Percentiles rank a stretch among this genome's conserved stretches.
phyloP scores from a whole-genome alignment of 2,329 filamentous ascomycete genomes.

The Emericellopsis atlantica region DNA sequence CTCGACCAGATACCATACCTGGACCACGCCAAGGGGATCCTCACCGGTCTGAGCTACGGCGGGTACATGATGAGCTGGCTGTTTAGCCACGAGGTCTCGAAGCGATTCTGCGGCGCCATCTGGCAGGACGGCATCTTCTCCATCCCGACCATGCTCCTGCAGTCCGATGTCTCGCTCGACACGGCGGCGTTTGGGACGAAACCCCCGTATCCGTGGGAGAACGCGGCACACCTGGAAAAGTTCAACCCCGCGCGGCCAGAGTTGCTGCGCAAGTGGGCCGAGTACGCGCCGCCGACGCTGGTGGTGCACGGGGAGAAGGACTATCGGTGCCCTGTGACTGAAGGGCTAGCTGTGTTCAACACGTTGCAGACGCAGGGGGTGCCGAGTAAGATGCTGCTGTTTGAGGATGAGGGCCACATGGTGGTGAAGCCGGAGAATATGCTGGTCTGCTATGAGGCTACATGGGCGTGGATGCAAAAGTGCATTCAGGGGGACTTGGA shows the following conservation, averaged over 20 bases:
- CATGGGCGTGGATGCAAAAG: slow-evolving; percentile 55
- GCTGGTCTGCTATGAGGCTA: slow-evolving; percentile 54
- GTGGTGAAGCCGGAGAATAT: slow-evolving; percentile 57
- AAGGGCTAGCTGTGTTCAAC: slow-evolving; percentile 59
- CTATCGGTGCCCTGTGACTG: slow-evolving; percentile 35
- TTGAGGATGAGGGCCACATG: slow-evolving; percentile 63
- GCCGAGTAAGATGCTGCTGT: slow-evolving; percentile 57
- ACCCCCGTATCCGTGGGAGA: slow-evolving; percentile 27
- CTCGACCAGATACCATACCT: slow-evolving; percentile 38
- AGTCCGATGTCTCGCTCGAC: slow-evolving; percentile 10
- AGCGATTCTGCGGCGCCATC: slow-evolving; percentile 20
- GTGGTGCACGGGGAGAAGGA: slow-evolving; percentile 62
- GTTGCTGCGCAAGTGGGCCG: slow-evolving; percentile 42
- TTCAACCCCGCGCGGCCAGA: slow-evolving; percentile 34
- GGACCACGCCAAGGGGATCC: slow-evolving; percentile 37
- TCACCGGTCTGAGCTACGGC: slow-evolving; percentile 41
- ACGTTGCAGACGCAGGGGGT: slow-evolving; percentile 56
- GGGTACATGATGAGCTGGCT: slow-evolving; percentile 51
- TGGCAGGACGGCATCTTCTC: slow-evolving; percentile 35
- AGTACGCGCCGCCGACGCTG: slow-evolving; percentile 49
- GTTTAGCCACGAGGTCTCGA: slow-evolving; percentile 37
- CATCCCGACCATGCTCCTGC: slow-evolving; percentile 13
- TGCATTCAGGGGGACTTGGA: slow-evolving; percentile 16
- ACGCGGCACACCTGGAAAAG: slow-evolving; percentile 29
- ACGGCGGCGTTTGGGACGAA: slow-evolving; percentile 25